Evolutionary conservation across 2,329 filamentous ascomycete genomes (phyloP).

Genomic region (Diplodia scrobiculata): DNA sequence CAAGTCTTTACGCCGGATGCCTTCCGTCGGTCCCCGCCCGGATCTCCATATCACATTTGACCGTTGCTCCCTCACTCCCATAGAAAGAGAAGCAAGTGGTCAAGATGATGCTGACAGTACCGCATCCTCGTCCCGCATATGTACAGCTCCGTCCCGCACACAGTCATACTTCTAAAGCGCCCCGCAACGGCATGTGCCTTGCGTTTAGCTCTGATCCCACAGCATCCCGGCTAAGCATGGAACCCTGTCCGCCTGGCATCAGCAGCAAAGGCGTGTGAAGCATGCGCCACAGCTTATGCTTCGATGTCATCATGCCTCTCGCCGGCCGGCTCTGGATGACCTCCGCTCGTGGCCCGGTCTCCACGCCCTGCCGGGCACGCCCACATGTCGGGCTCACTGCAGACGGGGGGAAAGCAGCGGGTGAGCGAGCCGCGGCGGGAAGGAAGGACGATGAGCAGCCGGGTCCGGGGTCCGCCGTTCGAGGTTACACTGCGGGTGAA

Average conservation of each 20-base stretch:
- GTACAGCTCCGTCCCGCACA: constrained; percentile 19
- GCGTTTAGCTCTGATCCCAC: not conserved
- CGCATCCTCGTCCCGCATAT: not conserved
- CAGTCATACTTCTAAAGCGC: constrained; percentile 25
- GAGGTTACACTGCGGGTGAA: constrained; percentile 12
- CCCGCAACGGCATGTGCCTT: constrained; percentile 4
- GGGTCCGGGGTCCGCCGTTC: constrained; percentile 11
- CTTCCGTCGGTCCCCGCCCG: constrained; percentile 22
- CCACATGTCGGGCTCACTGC: constrained; percentile 8
- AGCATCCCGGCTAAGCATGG: not conserved
- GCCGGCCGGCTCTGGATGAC: not conserved
- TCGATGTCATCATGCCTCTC: not conserved
- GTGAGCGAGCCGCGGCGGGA: not conserved
- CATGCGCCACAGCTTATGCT: not conserved
- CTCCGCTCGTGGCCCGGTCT: not conserved
- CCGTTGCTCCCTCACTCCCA: not conserved
- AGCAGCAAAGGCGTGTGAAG: not conserved
- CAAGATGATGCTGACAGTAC: constrained; percentile 3
- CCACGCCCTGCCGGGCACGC: not conserved
- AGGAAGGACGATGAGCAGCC: constrained; percentile 11
- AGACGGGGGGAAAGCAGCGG: not conserved
- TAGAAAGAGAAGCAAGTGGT: not conserved
- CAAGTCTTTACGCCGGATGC: not conserved
- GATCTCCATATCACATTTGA: not conserved
- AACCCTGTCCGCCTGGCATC: not conserved